Percentiles rank a stretch among this genome's conserved stretches.
phyloP scores from a whole-genome alignment of 805 yeast genomes.

The Wickerhamomyces sydowiorum region DNA sequence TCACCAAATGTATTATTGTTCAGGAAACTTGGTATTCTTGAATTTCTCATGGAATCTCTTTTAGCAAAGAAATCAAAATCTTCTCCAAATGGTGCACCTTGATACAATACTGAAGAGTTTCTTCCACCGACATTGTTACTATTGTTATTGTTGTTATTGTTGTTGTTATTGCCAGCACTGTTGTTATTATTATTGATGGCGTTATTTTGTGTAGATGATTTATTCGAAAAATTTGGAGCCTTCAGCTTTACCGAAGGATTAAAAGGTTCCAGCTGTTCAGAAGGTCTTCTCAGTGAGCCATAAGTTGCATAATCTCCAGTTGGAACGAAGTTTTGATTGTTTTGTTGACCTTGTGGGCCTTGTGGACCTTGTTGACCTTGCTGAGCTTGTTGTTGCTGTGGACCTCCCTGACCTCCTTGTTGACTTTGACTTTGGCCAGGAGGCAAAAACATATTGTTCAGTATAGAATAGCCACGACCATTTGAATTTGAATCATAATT shows the following conservation, averaged over 20 bases:
- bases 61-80: constrained; percentile 22
- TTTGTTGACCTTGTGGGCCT: constrained; percentile 1
- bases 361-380: too few species aligned
- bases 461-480: constrained; percentile 21
- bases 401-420: background rate
- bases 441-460: constrained; percentile 21
- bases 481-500: constrained; percentile 14
- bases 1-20: constrained; percentile 16
- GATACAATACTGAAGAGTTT: background rate
- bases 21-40: constrained; percentile 23
- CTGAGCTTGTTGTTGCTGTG: too few species aligned
- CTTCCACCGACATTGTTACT: background rate
- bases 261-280: constrained; percentile 46
- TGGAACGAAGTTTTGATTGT: constrained; percentile 6
- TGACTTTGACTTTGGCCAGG: constrained; percentile 8
- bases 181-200: background rate
- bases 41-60: constrained; percentile 19
- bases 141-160: background rate
- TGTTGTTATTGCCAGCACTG: background rate
- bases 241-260: constrained; percentile 29
- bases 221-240: constrained; percentile 19
- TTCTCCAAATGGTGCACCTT: constrained; percentile 13
- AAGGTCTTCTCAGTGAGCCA: constrained; percentile 33
- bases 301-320: constrained; percentile 20
- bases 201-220: constrained; percentile 7